A percentile compares a stretch with the other conserved stretches of the same genome.
Evolutionary conservation across 2,329 filamentous ascomycete genomes (phyloP).

Genomic region (Parascedosporium putredinis): DNA sequence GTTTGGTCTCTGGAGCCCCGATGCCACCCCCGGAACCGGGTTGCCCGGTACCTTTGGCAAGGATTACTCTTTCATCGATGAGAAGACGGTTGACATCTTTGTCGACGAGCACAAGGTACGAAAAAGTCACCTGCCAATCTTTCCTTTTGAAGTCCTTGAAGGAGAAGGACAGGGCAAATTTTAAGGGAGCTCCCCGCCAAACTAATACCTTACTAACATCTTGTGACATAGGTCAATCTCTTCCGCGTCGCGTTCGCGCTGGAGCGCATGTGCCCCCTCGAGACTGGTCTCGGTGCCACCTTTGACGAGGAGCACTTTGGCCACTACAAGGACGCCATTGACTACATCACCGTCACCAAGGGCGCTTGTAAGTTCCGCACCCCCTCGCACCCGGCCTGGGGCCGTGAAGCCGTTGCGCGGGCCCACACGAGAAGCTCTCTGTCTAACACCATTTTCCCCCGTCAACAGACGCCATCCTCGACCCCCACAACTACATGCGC

Average conservation of each 20-base stretch:
- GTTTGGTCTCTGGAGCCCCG: slow-evolving; percentile 4
- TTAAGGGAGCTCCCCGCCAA: no score
- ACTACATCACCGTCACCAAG: slow-evolving; percentile 19
- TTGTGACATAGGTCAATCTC: slow-evolving; percentile 34
- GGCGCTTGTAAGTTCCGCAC: background rate
- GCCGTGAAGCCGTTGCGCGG: no score
- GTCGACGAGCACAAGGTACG: slow-evolving; percentile 7
- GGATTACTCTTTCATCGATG: slow-evolving; percentile 6
- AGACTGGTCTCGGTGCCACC: slow-evolving; percentile 11
- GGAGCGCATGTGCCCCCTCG: slow-evolving; percentile 38
- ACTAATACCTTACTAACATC: no score
- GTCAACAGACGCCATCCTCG: slow-evolving; percentile 33
- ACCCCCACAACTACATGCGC: slow-evolving; percentile 53
- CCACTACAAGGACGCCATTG: slow-evolving; percentile 23
- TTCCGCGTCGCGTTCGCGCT: slow-evolving; percentile 47
- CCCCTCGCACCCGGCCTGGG: background rate
- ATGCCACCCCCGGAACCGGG: background rate
- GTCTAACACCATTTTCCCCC: background rate
- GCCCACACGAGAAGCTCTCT: background rate
- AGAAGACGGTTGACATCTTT: slow-evolving; percentile 3
- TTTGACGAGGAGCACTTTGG: slow-evolving; percentile 25
- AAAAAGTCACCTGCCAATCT: no score
- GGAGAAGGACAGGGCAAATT: no score
- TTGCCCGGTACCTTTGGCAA: slow-evolving; percentile 3
- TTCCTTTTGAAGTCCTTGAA: no score